These are phyloP conservation scores for Tolypocladium pustulatum DNA, from an alignment of 2,329 filamentous ascomycete species.

Conservation along the genomic window DNA sequence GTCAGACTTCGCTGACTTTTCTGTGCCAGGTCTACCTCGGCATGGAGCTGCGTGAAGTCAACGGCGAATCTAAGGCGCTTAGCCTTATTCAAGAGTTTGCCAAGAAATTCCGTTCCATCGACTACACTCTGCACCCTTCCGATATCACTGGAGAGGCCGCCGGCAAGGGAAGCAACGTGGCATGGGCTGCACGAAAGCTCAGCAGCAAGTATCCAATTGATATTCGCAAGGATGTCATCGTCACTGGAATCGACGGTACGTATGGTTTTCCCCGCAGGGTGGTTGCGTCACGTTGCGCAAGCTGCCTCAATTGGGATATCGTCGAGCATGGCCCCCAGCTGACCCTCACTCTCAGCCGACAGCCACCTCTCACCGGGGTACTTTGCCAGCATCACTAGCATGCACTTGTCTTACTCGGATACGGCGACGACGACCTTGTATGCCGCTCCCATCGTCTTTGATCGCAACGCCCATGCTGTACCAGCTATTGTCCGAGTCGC, in stretches of 20 bases:
- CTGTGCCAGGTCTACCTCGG: slow-evolving; percentile 52
- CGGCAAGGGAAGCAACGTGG: slow-evolving; percentile 65
- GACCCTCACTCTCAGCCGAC: slow-evolving; percentile 39
- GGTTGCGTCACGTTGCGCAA: not conserved
- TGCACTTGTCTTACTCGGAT: slow-evolving; percentile 50
- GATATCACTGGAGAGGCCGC: slow-evolving; percentile 58
- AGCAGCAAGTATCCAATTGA: slow-evolving; percentile 47
- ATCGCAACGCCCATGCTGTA: slow-evolving; percentile 60
- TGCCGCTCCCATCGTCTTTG: slow-evolving; percentile 61
- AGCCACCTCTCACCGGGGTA: slow-evolving; percentile 61
- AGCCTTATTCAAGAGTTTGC: slow-evolving; percentile 51
- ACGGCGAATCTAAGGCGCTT: slow-evolving; percentile 50
- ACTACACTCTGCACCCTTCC: slow-evolving; percentile 56
- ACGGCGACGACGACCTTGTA: slow-evolving; percentile 55
- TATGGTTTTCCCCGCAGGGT: slow-evolving; percentile 19
- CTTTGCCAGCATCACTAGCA: slow-evolving; percentile 52
- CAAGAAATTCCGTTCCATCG: slow-evolving; percentile 55
- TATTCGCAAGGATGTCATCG: slow-evolving; percentile 49
- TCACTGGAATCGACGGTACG: slow-evolving; percentile 66
- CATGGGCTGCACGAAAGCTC: slow-evolving; percentile 58
- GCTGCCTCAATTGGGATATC: not conserved
- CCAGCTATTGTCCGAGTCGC: slow-evolving; percentile 60
- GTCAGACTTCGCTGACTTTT: slow-evolving; percentile 1
- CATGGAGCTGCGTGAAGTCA: slow-evolving; percentile 60
- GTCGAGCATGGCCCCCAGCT: not conserved